phyloP scores from a whole-genome alignment of 2,329 filamentous ascomycete genomes.

The Trichoderma koningiopsis region DNA sequence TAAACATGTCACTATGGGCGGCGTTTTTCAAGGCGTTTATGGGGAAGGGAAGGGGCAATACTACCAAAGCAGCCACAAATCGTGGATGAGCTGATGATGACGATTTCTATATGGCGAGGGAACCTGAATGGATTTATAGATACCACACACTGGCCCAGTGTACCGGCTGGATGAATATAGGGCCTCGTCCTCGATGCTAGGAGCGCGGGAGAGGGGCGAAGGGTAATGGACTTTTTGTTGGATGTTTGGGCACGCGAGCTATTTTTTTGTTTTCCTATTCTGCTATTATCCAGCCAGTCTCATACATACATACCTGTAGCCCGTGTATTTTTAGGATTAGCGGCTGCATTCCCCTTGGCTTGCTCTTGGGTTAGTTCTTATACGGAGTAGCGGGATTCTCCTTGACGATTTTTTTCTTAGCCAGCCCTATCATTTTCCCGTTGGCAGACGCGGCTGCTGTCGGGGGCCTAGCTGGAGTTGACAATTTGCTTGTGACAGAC shows the following conservation, averaged over 20 bases:
- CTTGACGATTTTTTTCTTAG: neutral
- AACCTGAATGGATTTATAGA: slow-evolving; percentile 17
- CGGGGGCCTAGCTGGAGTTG: neutral
- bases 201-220: neutral
- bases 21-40: slow-evolving; percentile 23
- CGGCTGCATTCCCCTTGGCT: neutral
- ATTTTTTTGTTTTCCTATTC: neutral
- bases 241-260: slow-evolving; percentile 9
- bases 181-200: neutral
- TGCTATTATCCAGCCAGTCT: neutral
- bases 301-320: slow-evolving; percentile 1
- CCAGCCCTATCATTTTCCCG: slow-evolving; percentile 4
- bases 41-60: neutral
- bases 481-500: slow-evolving; percentile 25
- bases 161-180: neutral
- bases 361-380: neutral
- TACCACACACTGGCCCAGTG: slow-evolving; percentile 6
- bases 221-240: neutral
- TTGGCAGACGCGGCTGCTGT: slow-evolving; percentile 3
- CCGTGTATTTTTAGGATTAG: slow-evolving; percentile 20
- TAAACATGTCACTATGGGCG: slow-evolving; percentile 25
- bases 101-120: slow-evolving; percentile 27
- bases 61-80: neutral
- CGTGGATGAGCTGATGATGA: slow-evolving; percentile 31
- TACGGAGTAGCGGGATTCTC: neutral